Conservation (phyloP, 129 eudicot genomes). For the Deinandra increscens region DNA sequence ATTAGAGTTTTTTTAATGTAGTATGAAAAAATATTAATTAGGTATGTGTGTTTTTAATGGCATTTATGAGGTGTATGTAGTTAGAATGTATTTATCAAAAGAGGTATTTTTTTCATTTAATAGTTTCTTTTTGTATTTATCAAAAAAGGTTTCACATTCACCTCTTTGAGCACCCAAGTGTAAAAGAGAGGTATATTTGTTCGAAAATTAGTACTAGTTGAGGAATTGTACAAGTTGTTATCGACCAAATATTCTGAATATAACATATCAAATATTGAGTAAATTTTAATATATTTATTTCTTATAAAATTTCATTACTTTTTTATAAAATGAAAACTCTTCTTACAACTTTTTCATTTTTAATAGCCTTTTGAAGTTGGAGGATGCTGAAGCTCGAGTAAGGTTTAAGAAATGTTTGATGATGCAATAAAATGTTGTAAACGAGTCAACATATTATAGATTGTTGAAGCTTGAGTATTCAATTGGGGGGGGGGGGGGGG, state of each 20-base stretch:
- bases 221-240: conserved; percentile 34
- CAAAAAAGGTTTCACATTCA: too few species aligned
- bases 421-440: conserved; percentile 53
- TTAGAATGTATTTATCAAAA: too few species aligned
- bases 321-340: too few species aligned
- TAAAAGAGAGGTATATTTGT: conserved; percentile 62
- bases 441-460: conserved; percentile 37
- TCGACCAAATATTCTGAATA: conserved; percentile 44
- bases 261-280: conserved; percentile 46
- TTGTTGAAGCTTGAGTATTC: not conserved
- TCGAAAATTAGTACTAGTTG: conserved; percentile 29
- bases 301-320: too few species aligned
- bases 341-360: not conserved
- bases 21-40: too few species aligned
- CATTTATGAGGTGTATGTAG: too few species aligned
- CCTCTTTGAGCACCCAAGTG: conserved; percentile 44
- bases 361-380: conserved; percentile 27
- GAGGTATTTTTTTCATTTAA: too few species aligned
- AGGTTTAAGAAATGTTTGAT: conserved; percentile 60
- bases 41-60: too few species aligned
- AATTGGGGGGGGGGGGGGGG: too few species aligned
- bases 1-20: too few species aligned
- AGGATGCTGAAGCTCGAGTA: conserved; percentile 32
- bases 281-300: conserved; percentile 18
- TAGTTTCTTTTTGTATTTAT: too few species aligned